These are phyloP conservation scores for Capronia coronata DNA, from an alignment of 2,329 filamentous ascomycete species.

Conservation along the genomic window DNA sequence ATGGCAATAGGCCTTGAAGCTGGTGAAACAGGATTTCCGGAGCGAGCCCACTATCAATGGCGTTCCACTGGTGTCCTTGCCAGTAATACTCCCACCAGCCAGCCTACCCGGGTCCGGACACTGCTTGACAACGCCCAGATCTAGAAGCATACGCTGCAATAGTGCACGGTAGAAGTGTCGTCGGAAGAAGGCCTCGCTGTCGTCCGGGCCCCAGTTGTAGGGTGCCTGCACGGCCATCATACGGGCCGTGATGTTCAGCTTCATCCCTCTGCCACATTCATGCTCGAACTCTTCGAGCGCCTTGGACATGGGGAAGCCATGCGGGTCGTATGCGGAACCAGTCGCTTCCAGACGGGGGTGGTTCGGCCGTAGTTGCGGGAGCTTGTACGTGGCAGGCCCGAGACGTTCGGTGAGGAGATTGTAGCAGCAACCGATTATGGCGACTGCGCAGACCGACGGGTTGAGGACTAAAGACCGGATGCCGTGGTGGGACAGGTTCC, in stretches of 20 bases:
- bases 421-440: slow-evolving; percentile 97
- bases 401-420: slow-evolving; percentile 89
- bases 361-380: slow-evolving; percentile 66
- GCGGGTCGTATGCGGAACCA: slow-evolving; percentile 68
- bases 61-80: slow-evolving; percentile 46
- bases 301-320: slow-evolving; percentile 89
- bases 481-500: slow-evolving; percentile 92
- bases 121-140: slow-evolving; percentile 67
- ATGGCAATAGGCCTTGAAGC: slow-evolving; percentile 69
- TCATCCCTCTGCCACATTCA: slow-evolving; percentile 51
- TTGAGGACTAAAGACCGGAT: slow-evolving; percentile 81
- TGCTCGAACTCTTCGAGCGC: slow-evolving; percentile 54
- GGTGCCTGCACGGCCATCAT: slow-evolving; percentile 99
- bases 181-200: slow-evolving; percentile 83
- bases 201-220: slow-evolving; percentile 75
- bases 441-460: slow-evolving; percentile 76
- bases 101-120: slow-evolving; percentile 25
- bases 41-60: slow-evolving; percentile 84
- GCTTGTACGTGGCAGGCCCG: slow-evolving; percentile 78
- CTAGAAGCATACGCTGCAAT: slow-evolving; percentile 85
- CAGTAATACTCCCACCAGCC: slow-evolving; percentile 27
- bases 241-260: slow-evolving; percentile 88
- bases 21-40: slow-evolving; percentile 69
- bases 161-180: slow-evolving; percentile 89
- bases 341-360: slow-evolving; percentile 64